Base-by-base conservation (phyloP, 2,329 filamentous ascomycete species). In the Cercospora brassicicola region DNA sequence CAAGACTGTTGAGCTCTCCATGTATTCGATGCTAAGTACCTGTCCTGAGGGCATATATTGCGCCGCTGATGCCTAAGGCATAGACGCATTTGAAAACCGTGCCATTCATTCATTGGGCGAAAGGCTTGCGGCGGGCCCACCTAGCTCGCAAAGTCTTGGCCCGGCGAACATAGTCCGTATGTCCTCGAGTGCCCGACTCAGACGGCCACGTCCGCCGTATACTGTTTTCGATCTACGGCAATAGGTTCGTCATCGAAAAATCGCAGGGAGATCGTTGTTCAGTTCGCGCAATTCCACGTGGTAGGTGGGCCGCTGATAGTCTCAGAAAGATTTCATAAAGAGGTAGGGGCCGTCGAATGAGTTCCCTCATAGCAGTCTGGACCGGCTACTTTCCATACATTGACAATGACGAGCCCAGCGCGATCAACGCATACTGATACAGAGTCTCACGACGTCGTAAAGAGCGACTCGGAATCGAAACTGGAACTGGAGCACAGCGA, bases 111-210 rank as follows among this genome's bases (percentile, higher is more conserved):
- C 18, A 20, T 20, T 20, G 18, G 18, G 18, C 18, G 18, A 20
- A 20, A 20, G 18, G 18, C 18, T 20, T 6, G 6, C 11, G 2
- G 48, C 15, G 48, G 48, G 48, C 20, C 48, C n/a, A 48, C n/a
- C 45, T 18, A 48, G 18, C 45, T 48, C 10, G 45, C 45, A 55
- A 55, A 55, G 48, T 55, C 48, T 55, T 55, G 48, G 48, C 23
- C 48, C 48, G 48, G 48, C 48, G 48, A 55, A 55, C 48, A 55
- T 55, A 55, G 48, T 26, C 48, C 48, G 48, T 55, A 55, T 55
- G 23, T 55, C 48, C 48, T 55, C 48, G 48, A 55, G 48, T 55
- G 48, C 48, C 48, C 48, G 48, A 55, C 48, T 8, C 23, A 18
- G 48, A 55, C 48, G 48, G 48, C 48, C 48, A 55, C 48, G 48